Conservation (phyloP, 176 grass and related monocot species). For the Ensete glaucum region DNA sequence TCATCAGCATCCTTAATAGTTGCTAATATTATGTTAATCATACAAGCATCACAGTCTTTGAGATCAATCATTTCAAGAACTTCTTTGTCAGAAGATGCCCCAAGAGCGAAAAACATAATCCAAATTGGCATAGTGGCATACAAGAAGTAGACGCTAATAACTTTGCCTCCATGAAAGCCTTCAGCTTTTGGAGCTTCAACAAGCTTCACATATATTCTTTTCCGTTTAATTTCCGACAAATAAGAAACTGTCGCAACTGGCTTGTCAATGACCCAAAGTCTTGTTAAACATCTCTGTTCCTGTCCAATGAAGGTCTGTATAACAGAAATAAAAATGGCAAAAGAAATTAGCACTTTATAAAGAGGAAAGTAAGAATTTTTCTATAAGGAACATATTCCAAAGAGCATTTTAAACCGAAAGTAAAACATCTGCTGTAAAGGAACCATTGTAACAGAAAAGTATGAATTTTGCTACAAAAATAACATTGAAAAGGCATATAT, state of each 20-base stretch:
- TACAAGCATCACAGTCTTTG: slow-evolving; percentile 52
- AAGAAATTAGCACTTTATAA: background rate
- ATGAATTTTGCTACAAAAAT: background rate
- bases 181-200: slow-evolving; percentile 57
- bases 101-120: slow-evolving; percentile 88
- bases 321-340: slow-evolving; percentile 23
- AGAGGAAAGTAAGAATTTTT: background rate
- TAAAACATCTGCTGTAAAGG: too few relatives aligned
- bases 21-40: slow-evolving; percentile 59
- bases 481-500: background rate
- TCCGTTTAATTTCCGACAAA: slow-evolving; percentile 55
- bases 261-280: slow-evolving; percentile 62
- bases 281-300: slow-evolving; percentile 74
- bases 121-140: slow-evolving; percentile 73
- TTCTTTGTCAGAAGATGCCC: slow-evolving; percentile 77
- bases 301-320: slow-evolving; percentile 78
- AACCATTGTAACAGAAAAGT: background rate
- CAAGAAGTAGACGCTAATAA: slow-evolving; percentile 58
- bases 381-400: background rate
- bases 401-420: too few relatives aligned
- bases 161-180: slow-evolving; percentile 54
- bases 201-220: slow-evolving; percentile 61
- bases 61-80: slow-evolving; percentile 75
- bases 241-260: slow-evolving; percentile 57
- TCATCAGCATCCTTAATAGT: slow-evolving; percentile 72